Conservation (phyloP, 1,284 basidiomycete genomes). For the Malassezia sympodialis region DNA sequence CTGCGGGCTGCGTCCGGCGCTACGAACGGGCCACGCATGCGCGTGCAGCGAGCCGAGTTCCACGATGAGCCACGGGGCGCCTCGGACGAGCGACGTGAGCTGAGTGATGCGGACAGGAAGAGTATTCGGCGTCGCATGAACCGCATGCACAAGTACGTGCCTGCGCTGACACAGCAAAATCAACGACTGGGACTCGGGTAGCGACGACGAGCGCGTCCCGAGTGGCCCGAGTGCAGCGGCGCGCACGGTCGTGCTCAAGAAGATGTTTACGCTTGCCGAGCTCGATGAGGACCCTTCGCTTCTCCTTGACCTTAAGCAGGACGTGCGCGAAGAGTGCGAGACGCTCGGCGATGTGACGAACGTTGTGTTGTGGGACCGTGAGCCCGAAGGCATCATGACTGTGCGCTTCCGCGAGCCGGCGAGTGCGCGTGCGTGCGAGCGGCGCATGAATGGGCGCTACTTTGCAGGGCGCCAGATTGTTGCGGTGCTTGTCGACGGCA, state of each 20-base stretch:
- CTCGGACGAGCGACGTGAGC: background rate
- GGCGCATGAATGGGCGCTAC: constrained; percentile 93
- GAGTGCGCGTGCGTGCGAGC: constrained; percentile 58
- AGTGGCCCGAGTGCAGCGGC: background rate
- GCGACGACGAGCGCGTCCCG: constrained; percentile 13
- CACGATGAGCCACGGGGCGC: background rate
- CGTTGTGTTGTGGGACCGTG: constrained; percentile 91
- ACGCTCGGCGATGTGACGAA: constrained; percentile 84
- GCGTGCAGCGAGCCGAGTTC: constrained; percentile 75
- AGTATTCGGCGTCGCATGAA: constrained; percentile 11
- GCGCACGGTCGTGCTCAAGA: constrained; percentile 43
- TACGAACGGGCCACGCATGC: constrained; percentile 57
- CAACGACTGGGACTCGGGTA: constrained; percentile 39
- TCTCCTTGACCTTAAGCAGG: constrained; percentile 84
- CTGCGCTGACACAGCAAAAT: constrained; percentile 24
- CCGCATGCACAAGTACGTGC: constrained; percentile 14
- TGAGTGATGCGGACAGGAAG: constrained; percentile 17
- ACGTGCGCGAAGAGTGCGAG: constrained; percentile 87
- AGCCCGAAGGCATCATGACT: constrained; percentile 87
- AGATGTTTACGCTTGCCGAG: constrained; percentile 85
- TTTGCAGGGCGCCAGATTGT: constrained; percentile 75
- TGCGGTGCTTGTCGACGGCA: constrained; percentile 69
- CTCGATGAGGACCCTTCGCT: constrained; percentile 77
- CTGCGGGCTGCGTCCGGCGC: constrained; percentile 66
- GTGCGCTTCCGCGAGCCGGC: constrained; percentile 83